A percentile compares a stretch with the other conserved stretches of the same genome.
Conservation (phyloP, 257 asterid genomes). For the Oldenlandia corymbosa region DNA sequence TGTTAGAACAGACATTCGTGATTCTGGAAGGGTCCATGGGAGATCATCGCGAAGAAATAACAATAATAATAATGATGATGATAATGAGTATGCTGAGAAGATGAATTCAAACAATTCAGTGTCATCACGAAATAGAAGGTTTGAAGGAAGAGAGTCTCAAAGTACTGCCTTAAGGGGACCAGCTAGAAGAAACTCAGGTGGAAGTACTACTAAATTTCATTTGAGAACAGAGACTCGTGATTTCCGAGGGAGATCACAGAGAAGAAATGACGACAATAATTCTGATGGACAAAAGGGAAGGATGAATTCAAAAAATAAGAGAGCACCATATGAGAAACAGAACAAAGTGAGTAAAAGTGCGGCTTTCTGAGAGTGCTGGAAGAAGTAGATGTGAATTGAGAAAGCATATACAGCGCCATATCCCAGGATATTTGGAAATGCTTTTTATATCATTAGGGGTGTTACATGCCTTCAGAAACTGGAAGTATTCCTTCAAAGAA, state of each 20-base stretch:
- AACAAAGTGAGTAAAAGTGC: constrained; percentile 7
- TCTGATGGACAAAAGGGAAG: constrained; percentile 3
- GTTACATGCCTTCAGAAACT: no score
- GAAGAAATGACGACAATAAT: constrained; percentile 14
- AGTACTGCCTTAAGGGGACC: constrained; percentile 15
- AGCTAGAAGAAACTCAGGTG: constrained; percentile 12
- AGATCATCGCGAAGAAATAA: constrained; percentile 20
- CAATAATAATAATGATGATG: constrained; percentile 11
- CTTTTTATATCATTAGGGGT: constrained; percentile 26
- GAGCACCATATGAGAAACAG: constrained; percentile 9
- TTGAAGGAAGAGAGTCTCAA: constrained; percentile 5
- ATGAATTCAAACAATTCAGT: constrained; percentile 15
- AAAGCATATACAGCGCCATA: constrained; percentile 10
- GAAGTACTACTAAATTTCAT: constrained; percentile 14
- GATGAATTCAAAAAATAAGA: constrained; percentile 13
- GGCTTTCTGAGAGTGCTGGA: constrained; percentile 14
- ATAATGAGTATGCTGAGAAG: constrained; percentile 6
- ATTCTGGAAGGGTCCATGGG: constrained; percentile 17
- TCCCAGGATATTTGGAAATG: constrained; percentile 29
- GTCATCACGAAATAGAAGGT: constrained; percentile 10
- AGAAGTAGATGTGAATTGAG: constrained; percentile 7
- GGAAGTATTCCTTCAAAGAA: no score
- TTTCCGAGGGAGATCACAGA: constrained; percentile 20
- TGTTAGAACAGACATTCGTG: constrained; percentile 29
- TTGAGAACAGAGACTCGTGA: constrained; percentile 28